These are phyloP conservation scores for Ogataea pini DNA, from an alignment of 805 yeast genomes.

Conservation along the genomic window DNA sequence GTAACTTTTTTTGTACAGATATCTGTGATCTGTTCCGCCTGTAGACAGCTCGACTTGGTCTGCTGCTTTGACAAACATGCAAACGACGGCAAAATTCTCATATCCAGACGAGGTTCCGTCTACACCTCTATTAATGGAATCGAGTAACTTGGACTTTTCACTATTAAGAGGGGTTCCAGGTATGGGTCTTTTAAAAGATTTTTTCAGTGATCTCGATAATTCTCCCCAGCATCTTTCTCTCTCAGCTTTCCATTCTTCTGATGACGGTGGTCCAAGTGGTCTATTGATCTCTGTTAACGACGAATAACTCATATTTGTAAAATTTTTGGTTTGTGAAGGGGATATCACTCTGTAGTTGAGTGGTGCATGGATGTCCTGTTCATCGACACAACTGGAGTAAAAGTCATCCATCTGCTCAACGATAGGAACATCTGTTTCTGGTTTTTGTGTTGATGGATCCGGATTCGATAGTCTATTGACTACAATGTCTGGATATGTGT, in stretches of 20 bases:
- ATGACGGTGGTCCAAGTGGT: conserved; percentile 45
- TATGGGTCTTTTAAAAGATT: conserved; percentile 69
- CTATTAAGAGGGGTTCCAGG: conserved; percentile 64
- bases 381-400: conserved; percentile 15
- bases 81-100: conserved; percentile 68
- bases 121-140: conserved; percentile 76
- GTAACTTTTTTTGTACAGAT: conserved; percentile 50
- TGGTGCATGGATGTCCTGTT: conserved; percentile 15
- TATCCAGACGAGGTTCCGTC: conserved; percentile 71
- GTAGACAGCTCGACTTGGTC: conserved; percentile 66
- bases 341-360: conserved; percentile 24
- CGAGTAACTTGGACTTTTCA: conserved; percentile 58
- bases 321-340: conserved; percentile 20
- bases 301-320: conserved; percentile 13
- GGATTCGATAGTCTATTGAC: conserved; percentile 4
- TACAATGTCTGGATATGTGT: conserved; percentile 24
- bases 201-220: conserved; percentile 59
- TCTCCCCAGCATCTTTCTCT: conserved; percentile 60
- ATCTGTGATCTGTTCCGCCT: conserved; percentile 47
- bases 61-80: conserved; percentile 67
- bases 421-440: conserved; percentile 13
- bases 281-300: conserved; percentile 17
- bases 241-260: conserved; percentile 69
- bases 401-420: conserved; percentile 23
- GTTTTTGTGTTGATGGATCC: not conserved